These are phyloP conservation scores for Neurospora crassa DNA, from an alignment of 2,329 filamentous ascomycete genomes.

Conservation along the genomic window DNA sequence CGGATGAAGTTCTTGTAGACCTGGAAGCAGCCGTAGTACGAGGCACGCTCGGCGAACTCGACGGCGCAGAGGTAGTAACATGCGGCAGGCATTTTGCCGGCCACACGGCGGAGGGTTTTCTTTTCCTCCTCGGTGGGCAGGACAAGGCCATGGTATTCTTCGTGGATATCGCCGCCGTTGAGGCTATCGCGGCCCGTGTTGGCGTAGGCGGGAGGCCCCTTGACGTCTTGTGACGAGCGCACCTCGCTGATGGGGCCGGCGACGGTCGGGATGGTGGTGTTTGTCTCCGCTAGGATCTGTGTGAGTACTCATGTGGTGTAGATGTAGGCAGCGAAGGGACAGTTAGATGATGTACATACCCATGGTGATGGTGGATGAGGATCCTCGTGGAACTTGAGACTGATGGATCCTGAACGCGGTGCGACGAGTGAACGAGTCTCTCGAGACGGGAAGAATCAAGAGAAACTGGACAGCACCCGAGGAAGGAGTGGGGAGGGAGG, in stretches of 20 bases:
- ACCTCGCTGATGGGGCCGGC: constrained; percentile 2
- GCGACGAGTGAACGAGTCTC: neutral
- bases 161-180: constrained; percentile 2
- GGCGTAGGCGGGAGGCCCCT: constrained; percentile 4
- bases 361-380: neutral
- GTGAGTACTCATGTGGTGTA: neutral
- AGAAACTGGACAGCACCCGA: neutral
- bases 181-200: neutral
- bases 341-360: neutral
- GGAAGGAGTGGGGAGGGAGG: neutral
- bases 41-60: constrained; percentile 50
- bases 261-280: neutral
- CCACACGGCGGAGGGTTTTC: constrained; percentile 38
- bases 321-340: neutral
- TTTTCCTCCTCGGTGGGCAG: constrained; percentile 44
- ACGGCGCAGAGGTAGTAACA: constrained; percentile 47
- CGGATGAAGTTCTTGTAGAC: constrained; percentile 53
- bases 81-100: constrained; percentile 39
- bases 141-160: constrained; percentile 29
- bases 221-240: constrained; percentile 3
- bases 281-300: neutral
- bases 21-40: constrained; percentile 46
- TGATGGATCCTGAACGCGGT: neutral
- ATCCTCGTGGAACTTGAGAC: too few relatives aligned
- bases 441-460: neutral